phyloP scores from a whole-genome alignment of 2,329 filamentous ascomycete genomes.

The Penicillium sclerotiorum region DNA sequence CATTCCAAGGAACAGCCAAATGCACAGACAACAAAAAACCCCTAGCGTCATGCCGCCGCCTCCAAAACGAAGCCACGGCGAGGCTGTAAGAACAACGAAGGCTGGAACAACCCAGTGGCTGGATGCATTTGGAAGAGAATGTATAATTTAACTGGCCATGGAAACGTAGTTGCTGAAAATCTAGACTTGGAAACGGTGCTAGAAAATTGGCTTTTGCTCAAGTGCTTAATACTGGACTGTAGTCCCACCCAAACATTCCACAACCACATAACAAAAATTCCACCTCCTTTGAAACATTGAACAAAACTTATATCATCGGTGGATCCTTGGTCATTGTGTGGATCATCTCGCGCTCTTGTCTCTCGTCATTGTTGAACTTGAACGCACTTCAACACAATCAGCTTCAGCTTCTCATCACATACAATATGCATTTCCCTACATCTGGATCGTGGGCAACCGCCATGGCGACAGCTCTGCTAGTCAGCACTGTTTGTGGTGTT shows the following conservation, averaged over 20 bases:
- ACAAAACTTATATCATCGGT: conserved; percentile 10
- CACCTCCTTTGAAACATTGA: not conserved
- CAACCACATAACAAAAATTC: too few relatives aligned
- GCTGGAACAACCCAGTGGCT: too few relatives aligned
- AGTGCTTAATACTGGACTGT: too few relatives aligned
- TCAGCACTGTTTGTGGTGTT: conserved; percentile 14
- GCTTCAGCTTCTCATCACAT: not conserved
- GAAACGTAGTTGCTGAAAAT: too few relatives aligned
- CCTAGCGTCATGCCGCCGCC: conserved; percentile 16
- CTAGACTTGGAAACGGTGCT: too few relatives aligned
- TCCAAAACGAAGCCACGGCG: not conserved
- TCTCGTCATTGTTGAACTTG: not conserved
- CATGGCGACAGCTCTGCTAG: conserved; percentile 6
- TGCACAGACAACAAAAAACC: conserved; percentile 13
- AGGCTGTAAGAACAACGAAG: too few relatives aligned
- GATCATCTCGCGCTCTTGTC: not conserved
- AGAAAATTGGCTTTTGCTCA: too few relatives aligned
- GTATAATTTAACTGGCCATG: too few relatives aligned
- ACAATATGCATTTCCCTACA: conserved; percentile 9
- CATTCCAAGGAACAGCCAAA: conserved; percentile 11
- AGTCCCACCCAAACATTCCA: too few relatives aligned
- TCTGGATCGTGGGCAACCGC: conserved; percentile 1
- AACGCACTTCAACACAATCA: not conserved
- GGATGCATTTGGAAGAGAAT: too few relatives aligned
- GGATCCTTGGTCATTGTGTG: conserved; percentile 4